Base-by-base conservation (phyloP, 495 filamentous ascomycete genomes). In the Talaromyces adpressus region DNA sequence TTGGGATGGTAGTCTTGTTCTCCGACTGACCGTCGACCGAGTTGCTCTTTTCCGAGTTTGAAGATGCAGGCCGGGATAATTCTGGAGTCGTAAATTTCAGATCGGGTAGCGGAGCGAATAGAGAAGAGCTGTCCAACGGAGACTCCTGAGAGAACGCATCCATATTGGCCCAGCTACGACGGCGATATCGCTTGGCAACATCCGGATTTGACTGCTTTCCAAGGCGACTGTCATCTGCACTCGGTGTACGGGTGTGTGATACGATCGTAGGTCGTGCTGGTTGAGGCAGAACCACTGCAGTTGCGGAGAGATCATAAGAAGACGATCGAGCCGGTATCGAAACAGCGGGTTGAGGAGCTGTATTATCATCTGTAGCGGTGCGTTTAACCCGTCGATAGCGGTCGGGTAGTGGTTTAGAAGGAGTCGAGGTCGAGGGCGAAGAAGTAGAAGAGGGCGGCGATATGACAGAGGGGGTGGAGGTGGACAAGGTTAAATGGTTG, bases 91-190 rank as follows among this genome's bases (percentile, higher is more conserved):
- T 69, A 49, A 78, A 66, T 27, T 72, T 64, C 1, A 75, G 75
- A 32, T 64, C 62, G 14, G 62, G 62, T 18, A 64, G n/a, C n/a
- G 62, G 62, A 18, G 62, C 25, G 18, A 64, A 64, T 23, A 64
- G 30, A 49, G 53, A 34, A 16, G 54, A 29, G 20, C 32, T 62
- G 23, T 62, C 47, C 53, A 78, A 58, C 57, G 76, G 73, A 18
- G 77, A 69, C 16, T 62, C 60, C 45, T 79, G 71, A n/a, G 77
- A 63, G 61, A 72, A 73, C 7, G 76, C 84, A 75, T 94, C 91
- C 68, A 96, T 82, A 56, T 84, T 89, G 62, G 90, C 89, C 79
- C 92, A 83, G 71, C 92, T 97, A 61, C 92, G 84, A 68, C 92
- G 84, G 65, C 92, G 81, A 76, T 92, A 90, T 65, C 89, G 83